Evolutionary conservation across 352 stramenopile species (phyloP).

Genomic region (Phytophthora cactorum): DNA sequence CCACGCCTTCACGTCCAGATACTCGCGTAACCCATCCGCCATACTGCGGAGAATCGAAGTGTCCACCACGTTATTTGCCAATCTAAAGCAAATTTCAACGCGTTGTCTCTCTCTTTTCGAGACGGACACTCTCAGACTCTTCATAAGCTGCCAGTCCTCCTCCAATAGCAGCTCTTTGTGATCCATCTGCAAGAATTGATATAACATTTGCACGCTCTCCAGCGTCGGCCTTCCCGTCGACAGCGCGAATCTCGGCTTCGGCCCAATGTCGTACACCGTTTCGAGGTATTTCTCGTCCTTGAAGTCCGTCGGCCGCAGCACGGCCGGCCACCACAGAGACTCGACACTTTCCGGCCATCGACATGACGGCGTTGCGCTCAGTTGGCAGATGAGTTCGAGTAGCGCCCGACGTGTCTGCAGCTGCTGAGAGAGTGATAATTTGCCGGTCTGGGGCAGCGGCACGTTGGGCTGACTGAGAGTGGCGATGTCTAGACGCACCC

Average conservation of each 20-base stretch:
- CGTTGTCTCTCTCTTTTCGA: not conserved
- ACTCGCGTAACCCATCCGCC: constrained; percentile 11
- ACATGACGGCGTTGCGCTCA: constrained; percentile 17
- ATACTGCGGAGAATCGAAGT: constrained; percentile 26
- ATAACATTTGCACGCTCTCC: constrained; percentile 24
- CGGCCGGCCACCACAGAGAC: constrained; percentile 26
- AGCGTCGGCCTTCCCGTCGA: constrained; percentile 21
- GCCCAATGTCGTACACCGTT: constrained; percentile 8
- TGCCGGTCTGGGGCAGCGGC: not conserved
- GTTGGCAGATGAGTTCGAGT: constrained; percentile 27
- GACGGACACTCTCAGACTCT: not conserved
- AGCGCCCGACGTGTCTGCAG: constrained; percentile 18
- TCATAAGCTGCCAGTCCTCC: constrained; percentile 19
- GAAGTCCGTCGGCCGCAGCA: constrained; percentile 16
- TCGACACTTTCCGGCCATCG: constrained; percentile 28
- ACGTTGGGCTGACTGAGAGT: constrained; percentile 2
- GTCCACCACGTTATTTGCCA: constrained; percentile 20
- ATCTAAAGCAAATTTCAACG: constrained; percentile 24
- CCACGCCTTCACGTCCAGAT: not conserved
- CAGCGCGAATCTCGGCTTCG: constrained; percentile 16
- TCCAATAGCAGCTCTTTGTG: constrained; percentile 1
- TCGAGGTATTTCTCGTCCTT: constrained; percentile 22
- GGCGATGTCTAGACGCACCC: constrained; percentile 21
- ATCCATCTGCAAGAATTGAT: constrained; percentile 29
- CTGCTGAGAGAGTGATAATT: constrained; percentile 9